phyloP scores from a whole-genome alignment of 164 flowering plant genomes.

The Chimonanthus salicifolius region DNA sequence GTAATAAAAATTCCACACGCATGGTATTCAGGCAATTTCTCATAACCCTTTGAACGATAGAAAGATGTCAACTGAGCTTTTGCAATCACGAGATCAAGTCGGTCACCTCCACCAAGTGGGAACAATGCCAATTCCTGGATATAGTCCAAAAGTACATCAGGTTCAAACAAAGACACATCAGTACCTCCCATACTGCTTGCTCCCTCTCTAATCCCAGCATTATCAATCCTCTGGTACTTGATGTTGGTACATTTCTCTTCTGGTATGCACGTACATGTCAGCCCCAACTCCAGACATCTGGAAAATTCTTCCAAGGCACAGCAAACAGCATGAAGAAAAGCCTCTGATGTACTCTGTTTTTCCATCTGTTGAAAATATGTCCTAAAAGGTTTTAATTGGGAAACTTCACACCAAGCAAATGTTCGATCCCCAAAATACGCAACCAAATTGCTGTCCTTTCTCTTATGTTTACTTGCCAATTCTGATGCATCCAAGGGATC shows the following conservation, averaged over 20 bases:
- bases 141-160: conserved; percentile 40
- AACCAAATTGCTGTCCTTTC: conserved; percentile 37
- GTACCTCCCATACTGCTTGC: conserved; percentile 35
- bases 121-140: conserved; percentile 37
- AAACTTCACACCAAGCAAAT: conserved; percentile 78
- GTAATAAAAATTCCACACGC: conserved; percentile 31
- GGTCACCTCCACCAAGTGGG: conserved; percentile 33
- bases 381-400: conserved; percentile 54
- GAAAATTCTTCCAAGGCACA: conserved; percentile 74
- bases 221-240: conserved; percentile 42
- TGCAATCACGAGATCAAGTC: conserved; percentile 37
- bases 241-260: conserved; percentile 31
- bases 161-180: conserved; percentile 52
- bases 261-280: conserved; percentile 57
- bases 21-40: conserved; percentile 37
- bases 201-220: conserved; percentile 54
- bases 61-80: conserved; percentile 54
- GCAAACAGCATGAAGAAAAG: conserved; percentile 53
- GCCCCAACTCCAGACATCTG: conserved; percentile 63
- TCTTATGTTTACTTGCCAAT: conserved; percentile 47
- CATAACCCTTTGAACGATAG: conserved; percentile 54
- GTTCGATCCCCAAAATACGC: conserved; percentile 82
- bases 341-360: conserved; percentile 43
- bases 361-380: conserved; percentile 49
- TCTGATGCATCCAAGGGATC: conserved; percentile 53